Conservation (phyloP, 1,284 basidiomycete genomes). For the Ceratobasidium theobromae region DNA sequence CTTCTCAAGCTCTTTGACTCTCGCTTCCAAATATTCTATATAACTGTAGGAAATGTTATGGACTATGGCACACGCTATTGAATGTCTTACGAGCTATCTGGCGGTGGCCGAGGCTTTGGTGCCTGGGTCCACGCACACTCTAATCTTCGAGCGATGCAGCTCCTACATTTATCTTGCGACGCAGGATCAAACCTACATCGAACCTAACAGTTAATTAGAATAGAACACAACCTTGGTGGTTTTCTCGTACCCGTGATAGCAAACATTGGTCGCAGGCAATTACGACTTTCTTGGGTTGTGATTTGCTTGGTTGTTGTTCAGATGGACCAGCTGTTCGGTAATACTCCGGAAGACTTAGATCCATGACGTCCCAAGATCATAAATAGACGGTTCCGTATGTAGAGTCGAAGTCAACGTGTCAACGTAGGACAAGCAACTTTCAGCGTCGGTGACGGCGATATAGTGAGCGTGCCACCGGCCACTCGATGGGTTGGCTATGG, state of each 20-base stretch:
- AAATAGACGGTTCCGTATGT: too few species aligned
- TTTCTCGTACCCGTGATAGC: not conserved
- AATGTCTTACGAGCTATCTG: not conserved
- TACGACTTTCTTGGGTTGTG: not conserved
- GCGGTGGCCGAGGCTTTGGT: not conserved
- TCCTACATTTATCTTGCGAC: not conserved
- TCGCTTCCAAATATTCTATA: not conserved
- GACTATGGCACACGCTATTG: not conserved
- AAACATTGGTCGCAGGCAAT: conserved; percentile 1
- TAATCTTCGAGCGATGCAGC: not conserved
- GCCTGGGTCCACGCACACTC: not conserved
- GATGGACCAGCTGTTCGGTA: not conserved
- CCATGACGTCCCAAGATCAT: too few species aligned
- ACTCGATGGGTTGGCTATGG: too few species aligned
- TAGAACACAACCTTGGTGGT: not conserved
- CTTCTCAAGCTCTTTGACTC: not conserved
- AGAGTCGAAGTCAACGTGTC: too few species aligned
- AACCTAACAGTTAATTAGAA: not conserved
- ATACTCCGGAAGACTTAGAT: too few species aligned
- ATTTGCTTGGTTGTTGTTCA: not conserved
- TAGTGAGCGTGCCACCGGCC: too few species aligned
- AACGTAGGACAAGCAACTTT: too few species aligned
- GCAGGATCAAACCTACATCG: conserved; percentile 1
- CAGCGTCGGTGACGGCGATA: too few species aligned
- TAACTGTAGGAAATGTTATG: not conserved